These are phyloP conservation scores for Amanita muscaria DNA, from an alignment of 768 basidiomycete species.

Conservation along the genomic window DNA sequence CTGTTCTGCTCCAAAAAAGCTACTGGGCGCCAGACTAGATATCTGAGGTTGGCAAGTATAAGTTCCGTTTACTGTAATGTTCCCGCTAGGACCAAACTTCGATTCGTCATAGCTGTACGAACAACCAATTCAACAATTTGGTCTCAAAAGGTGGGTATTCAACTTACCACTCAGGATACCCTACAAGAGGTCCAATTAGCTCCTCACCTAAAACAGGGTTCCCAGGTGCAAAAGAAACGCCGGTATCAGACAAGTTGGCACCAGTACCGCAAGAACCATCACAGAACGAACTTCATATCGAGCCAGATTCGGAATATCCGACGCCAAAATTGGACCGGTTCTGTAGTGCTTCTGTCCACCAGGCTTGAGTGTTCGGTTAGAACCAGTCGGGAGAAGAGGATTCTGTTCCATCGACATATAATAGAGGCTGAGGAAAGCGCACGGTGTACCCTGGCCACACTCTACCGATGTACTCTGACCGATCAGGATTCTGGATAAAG, in stretches of 20 bases:
- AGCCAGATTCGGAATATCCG: constrained; percentile 28
- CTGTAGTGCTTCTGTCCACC: constrained; percentile 25
- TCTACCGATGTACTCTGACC: constrained; percentile 60
- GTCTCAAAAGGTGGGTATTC: background rate
- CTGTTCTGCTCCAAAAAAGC: constrained; percentile 41
- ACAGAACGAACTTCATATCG: constrained; percentile 29
- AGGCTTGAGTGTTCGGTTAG: constrained; percentile 20
- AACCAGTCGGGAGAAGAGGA: constrained; percentile 24
- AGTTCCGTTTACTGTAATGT: constrained; percentile 62
- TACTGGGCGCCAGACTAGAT: constrained; percentile 28
- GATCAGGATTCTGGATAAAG: constrained; percentile 71
- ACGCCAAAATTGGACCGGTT: constrained; percentile 23
- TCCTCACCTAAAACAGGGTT: constrained; percentile 31
- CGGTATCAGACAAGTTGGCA: constrained; percentile 46
- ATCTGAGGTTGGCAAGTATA: constrained; percentile 35
- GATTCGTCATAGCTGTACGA: constrained; percentile 62
- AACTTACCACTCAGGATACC: constrained; percentile 61
- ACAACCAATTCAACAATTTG: background rate
- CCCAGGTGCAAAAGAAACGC: constrained; percentile 43
- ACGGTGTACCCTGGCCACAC: constrained; percentile 77
- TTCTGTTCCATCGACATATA: background rate
- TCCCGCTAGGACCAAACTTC: constrained; percentile 60
- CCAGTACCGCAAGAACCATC: constrained; percentile 42
- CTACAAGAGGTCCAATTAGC: constrained; percentile 13
- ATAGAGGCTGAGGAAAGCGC: constrained; percentile 10